A percentile compares a stretch with the other conserved stretches of the same genome.
These are phyloP conservation scores for Debaryomycetaceae sp. DNA, from an alignment of 1,139 yeast genomes.

Conservation along the genomic window DNA sequence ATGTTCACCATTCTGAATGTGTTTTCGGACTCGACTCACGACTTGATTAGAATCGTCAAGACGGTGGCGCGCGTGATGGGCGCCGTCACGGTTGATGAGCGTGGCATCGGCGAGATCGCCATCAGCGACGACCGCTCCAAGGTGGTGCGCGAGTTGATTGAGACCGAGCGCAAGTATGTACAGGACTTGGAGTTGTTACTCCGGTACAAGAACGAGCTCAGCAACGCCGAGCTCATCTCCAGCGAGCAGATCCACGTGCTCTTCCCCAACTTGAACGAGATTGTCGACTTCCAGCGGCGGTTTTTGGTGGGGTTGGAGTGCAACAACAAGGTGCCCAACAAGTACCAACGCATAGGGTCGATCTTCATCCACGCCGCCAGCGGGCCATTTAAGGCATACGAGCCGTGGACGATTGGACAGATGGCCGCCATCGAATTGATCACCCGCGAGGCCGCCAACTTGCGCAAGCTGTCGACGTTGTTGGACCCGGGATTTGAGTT, in stretches of 20 bases:
- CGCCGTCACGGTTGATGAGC: slow-evolving; percentile 11
- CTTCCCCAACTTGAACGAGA: slow-evolving; percentile 82
- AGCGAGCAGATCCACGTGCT: slow-evolving; percentile 76
- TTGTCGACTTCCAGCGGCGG: slow-evolving; percentile 89
- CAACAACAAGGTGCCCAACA: slow-evolving; percentile 70
- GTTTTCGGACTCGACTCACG: slow-evolving; percentile 77
- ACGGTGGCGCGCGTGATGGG: slow-evolving; percentile 57
- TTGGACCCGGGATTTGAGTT: slow-evolving; percentile 86
- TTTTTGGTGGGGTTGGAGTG: slow-evolving; percentile 86
- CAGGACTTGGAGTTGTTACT: slow-evolving; percentile 78
- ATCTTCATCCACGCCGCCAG: slow-evolving; percentile 74
- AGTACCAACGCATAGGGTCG: slow-evolving; percentile 83
- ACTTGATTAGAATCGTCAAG: slow-evolving; percentile 64
- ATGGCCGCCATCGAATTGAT: slow-evolving; percentile 82
- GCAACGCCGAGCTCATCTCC: slow-evolving; percentile 61
- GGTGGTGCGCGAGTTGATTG: slow-evolving; percentile 78
- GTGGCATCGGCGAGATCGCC: slow-evolving; percentile 22
- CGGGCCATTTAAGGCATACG: slow-evolving; percentile 82
- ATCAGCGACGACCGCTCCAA: slow-evolving; percentile 60
- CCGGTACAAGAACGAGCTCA: slow-evolving; percentile 64
- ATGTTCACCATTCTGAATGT: slow-evolving; percentile 89
- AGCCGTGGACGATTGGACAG: slow-evolving; percentile 86
- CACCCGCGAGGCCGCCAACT: slow-evolving; percentile 53
- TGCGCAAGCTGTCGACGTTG: slow-evolving; percentile 53
- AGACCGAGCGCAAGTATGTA: slow-evolving; percentile 89